Base-by-base conservation (phyloP, 257 asterid species). In the Solanum lignicaule region DNA sequence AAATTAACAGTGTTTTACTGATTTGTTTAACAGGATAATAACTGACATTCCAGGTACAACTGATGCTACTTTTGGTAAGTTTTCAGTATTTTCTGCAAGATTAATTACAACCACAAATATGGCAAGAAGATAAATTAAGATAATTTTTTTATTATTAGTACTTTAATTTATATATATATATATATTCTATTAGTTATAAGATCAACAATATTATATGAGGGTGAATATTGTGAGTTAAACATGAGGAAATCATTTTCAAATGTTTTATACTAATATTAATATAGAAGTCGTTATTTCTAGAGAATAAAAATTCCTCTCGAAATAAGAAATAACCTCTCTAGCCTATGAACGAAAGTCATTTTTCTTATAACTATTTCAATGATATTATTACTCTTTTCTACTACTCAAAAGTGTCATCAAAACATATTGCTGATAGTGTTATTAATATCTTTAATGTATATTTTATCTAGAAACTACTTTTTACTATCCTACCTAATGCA, bases 31-130 rank as follows among this genome's bases (percentile, higher is more conserved):
- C 88, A 86, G 88, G 99, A 83, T 95, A 52, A 97, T 96, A 89
- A 93, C 98, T 6, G 98, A 96, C 87, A 95, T 96, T 88, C 99
- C 99, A 12, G 99, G 99, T 62, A 96, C 98, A 46, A 96, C 99
- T 43, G 93, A 94, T 90, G 93, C 90, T 58, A 90, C 98, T 78
- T 96, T 96, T 89, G 99, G 99, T 95, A 92, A 92, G 95, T 88
- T 46, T 46, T n/a, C 20, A 48, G 21, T 81, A 18, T 18, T 25
- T 81, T 81, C 9, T 25, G 15, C 66, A 79, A 78, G 23, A 78
- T 78, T 25, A 39, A 43, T 43, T 43, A 43, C 60, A 76, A 12
- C 75, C 35, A 38, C 32, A 27, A 75, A 75, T n/a, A 38, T 39
- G 84, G 32, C 2, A 81, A 46, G 85, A 46, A 48, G 9, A 82